Percentiles rank a stretch among this genome's conserved stretches.
Conservation (phyloP, 2,329 filamentous ascomycete genomes). For the Ceratocystis eucalypticola region DNA sequence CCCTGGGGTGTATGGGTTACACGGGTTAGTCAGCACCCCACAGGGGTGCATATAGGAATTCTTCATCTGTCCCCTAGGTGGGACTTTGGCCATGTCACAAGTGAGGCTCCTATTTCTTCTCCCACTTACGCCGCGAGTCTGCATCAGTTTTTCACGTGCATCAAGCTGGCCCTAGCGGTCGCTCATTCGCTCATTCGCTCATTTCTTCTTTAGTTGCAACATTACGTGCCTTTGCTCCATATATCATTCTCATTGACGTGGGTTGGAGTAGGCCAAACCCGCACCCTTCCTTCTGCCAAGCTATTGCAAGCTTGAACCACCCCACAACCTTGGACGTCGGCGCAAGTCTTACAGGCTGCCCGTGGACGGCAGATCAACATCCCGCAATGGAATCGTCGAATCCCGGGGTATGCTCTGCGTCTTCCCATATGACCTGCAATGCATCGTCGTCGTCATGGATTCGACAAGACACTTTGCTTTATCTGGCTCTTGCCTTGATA, state of each 20-base stretch:
- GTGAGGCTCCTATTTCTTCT: constrained; percentile 1
- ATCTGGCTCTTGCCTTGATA: constrained; percentile 14
- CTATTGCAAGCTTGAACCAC: not conserved
- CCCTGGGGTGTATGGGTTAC: not conserved
- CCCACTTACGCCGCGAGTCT: not conserved
- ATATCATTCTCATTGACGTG: not conserved
- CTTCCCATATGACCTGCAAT: constrained; percentile 5
- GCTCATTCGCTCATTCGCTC: not conserved
- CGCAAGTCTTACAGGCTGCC: not conserved
- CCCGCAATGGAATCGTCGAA: constrained; percentile 7
- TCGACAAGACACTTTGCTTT: constrained; percentile 1
- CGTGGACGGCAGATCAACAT: not conserved
- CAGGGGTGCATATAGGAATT: not conserved
- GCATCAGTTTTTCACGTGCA: not conserved
- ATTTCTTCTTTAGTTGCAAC: not conserved
- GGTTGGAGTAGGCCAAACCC: not conserved
- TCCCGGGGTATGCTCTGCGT: constrained; percentile 9
- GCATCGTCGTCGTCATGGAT: not conserved
- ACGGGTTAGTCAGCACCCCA: not conserved
- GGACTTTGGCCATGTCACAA: not conserved
- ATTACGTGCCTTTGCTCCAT: not conserved
- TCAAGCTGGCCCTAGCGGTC: constrained; percentile 8
- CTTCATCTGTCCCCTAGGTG: not conserved
- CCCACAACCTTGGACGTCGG: not conserved
- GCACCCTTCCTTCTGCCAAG: not conserved